A percentile compares a stretch with the other conserved stretches of the same genome.
Conservation (phyloP, 768 basidiomycete species). For the Agaricus subrufescens region DNA sequence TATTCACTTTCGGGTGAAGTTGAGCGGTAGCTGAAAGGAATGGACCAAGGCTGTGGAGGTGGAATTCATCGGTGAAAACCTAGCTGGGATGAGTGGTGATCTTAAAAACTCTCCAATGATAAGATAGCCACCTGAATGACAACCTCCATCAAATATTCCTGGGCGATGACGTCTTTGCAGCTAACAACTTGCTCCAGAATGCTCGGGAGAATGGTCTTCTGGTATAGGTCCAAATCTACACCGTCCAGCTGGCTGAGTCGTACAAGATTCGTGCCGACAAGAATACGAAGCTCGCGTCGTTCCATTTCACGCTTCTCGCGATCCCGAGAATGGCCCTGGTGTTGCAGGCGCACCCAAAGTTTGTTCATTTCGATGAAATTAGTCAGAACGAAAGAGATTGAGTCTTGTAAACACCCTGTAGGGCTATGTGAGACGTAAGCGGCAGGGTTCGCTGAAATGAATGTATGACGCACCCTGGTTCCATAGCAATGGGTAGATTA, state of each 20-base stretch:
- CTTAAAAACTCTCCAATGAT: not conserved
- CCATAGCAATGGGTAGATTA: conserved; percentile 84
- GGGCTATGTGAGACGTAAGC: conserved; percentile 43
- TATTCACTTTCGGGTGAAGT: conserved; percentile 96
- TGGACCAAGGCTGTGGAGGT: conserved; percentile 90
- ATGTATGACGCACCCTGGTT: conserved; percentile 59
- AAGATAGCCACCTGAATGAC: conserved; percentile 79
- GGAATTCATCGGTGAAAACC: conserved; percentile 99
- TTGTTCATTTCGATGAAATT: conserved; percentile 99
- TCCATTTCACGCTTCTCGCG: conserved; percentile 97
- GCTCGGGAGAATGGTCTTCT: conserved; percentile 79
- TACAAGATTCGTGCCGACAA: conserved; percentile 97
- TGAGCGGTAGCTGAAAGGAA: conserved; percentile 96
- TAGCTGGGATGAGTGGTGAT: conserved; percentile 22
- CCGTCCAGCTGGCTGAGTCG: conserved; percentile 94
- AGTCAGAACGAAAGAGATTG: conserved; percentile 91
- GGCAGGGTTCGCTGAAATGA: conserved; percentile 1
- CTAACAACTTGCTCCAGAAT: conserved; percentile 96
- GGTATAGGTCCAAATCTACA: conserved; percentile 92
- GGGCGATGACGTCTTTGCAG: conserved; percentile 97
- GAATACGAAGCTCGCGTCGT: conserved; percentile 88
- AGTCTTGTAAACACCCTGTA: conserved; percentile 88
- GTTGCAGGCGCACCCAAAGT: conserved; percentile 97
- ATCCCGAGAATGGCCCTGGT: conserved; percentile 95
- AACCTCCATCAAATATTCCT: conserved; percentile 99